Percentiles rank a stretch among this genome's conserved stretches.
These are phyloP conservation scores for Coemansia asiatica DNA, from an alignment of 192 early-diverging fungal genomes.

Conservation along the genomic window DNA sequence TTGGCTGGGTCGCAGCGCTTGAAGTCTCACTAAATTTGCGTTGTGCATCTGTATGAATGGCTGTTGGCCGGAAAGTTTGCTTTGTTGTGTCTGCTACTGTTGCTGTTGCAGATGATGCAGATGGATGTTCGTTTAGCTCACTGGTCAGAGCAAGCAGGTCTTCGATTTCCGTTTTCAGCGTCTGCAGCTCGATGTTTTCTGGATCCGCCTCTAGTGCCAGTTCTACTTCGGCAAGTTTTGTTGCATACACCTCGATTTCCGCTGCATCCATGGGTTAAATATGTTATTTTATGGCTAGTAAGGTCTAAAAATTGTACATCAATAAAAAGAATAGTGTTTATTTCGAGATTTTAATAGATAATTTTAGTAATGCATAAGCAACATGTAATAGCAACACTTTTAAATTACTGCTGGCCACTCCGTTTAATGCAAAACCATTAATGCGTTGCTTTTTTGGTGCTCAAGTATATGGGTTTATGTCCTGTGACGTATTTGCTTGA, in stretches of 20 bases:
- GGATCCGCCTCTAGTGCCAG: constrained; percentile 46
- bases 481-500: background rate
- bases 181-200: constrained; percentile 38
- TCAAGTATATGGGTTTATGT: background rate
- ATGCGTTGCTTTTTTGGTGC: background rate
- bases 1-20: background rate
- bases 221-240: constrained; percentile 44
- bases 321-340: too few species aligned
- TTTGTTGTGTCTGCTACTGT: constrained; percentile 1
- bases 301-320: too few species aligned
- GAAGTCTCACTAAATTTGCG: background rate
- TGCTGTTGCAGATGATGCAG: constrained; percentile 5
- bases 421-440: background rate
- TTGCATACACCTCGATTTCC: constrained; percentile 40
- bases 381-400: too few species aligned
- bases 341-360: too few species aligned
- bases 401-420: too few species aligned
- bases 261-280: constrained; percentile 32
- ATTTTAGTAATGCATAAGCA: background rate
- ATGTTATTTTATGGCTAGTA: too few species aligned
- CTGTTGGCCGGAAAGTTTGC: too few species aligned
- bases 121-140: constrained; percentile 8
- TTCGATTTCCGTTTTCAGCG: constrained; percentile 40
- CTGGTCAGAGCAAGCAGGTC: constrained; percentile 29
- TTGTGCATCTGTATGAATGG: background rate